Conservation (phyloP, 495 filamentous ascomycete genomes). For the Lichina pygmaea region DNA sequence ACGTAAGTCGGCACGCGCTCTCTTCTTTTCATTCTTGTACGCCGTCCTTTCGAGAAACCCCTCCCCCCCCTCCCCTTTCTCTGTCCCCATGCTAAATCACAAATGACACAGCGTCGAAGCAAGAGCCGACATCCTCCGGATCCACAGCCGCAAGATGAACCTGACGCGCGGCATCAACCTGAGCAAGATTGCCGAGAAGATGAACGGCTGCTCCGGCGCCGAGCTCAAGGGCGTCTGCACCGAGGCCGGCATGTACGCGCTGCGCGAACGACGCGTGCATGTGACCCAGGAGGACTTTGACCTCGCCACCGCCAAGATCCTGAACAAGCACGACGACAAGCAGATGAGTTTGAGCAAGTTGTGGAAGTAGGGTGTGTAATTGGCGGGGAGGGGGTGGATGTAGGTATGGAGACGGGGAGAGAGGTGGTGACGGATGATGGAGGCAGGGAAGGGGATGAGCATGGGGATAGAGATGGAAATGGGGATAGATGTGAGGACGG, state of each 20-base stretch:
- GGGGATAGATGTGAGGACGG: too few species aligned
- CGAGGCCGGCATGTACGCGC: constrained; percentile 90
- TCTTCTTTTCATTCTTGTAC: not conserved
- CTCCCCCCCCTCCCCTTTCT: not conserved
- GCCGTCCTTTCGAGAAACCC: too few species aligned
- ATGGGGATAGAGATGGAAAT: too few species aligned
- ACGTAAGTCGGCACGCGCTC: constrained; percentile 23
- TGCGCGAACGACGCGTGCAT: constrained; percentile 84
- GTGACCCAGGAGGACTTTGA: constrained; percentile 99
- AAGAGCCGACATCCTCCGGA: constrained; percentile 87
- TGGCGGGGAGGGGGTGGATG: not conserved
- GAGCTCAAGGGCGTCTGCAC: constrained; percentile 96
- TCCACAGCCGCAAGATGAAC: constrained; percentile 95
- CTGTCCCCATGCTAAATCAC: not conserved
- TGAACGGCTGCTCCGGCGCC: constrained; percentile 94
- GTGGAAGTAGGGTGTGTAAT: constrained; percentile 41
- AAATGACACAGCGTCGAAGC: constrained; percentile 43
- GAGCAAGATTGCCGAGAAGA: constrained; percentile 96
- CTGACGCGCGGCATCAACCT: constrained; percentile 92
- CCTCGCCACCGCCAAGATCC: constrained; percentile 91
- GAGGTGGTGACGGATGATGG: too few species aligned
- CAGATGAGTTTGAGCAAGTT: constrained; percentile 71
- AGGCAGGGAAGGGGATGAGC: too few species aligned
- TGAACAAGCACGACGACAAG: constrained; percentile 99
- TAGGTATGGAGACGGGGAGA: too few species aligned